Conservation (phyloP, 176 grass and related monocot genomes). For the Panicum miliaceum region DNA sequence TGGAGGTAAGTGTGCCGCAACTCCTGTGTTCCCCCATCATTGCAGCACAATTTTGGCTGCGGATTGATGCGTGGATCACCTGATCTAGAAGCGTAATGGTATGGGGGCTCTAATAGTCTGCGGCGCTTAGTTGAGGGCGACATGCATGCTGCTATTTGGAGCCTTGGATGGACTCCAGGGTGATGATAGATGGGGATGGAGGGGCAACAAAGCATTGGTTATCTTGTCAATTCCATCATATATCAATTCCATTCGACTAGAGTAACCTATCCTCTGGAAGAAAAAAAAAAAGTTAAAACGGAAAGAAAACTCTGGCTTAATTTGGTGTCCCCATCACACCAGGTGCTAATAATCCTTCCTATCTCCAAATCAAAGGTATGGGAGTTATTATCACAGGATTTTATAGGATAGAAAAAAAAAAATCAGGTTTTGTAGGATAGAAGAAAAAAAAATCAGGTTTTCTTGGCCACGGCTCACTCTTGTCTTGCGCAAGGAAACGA, state of each 20-base stretch:
- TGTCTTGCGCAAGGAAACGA: not conserved
- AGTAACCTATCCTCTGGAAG: not conserved
- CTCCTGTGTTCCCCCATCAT: slow-evolving; percentile 27
- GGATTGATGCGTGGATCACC: not conserved
- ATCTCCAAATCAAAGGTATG: not conserved
- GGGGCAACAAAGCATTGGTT: not conserved
- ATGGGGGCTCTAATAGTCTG: not conserved
- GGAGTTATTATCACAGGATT: not conserved
- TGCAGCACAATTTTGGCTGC: not conserved
- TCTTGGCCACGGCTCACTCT: not conserved
- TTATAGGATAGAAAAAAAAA: not conserved
- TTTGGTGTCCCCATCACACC: too few relatives aligned
- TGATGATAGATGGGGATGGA: not conserved
- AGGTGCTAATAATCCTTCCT: not conserved
- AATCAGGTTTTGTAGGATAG: not conserved
- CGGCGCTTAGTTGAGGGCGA: not conserved
- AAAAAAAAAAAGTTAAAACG: not conserved
- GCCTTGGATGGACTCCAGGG: not conserved
- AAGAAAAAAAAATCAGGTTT: not conserved
- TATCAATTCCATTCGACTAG: not conserved
- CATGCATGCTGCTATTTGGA: slow-evolving; percentile 17
- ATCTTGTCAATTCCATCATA: not conserved
- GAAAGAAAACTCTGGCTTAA: not conserved
- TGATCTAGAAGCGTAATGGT: slow-evolving; percentile 11
- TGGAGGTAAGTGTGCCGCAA: slow-evolving; percentile 15